phyloP scores from a whole-genome alignment of 1,139 yeast genomes.

The Schwanniomyces etchellsii region DNA sequence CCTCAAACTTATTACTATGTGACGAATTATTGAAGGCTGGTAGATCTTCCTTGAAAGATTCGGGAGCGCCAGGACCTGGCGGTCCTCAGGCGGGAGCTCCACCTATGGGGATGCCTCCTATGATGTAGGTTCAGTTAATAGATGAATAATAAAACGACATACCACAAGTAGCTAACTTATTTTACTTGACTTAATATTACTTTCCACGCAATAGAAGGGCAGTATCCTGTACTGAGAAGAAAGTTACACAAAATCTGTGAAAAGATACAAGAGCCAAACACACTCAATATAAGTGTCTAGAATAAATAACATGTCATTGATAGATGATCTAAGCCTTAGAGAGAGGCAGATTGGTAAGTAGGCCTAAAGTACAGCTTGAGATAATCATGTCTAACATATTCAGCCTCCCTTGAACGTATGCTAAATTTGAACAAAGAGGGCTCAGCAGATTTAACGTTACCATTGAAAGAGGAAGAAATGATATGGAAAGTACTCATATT shows the following conservation, averaged over 20 bases:
- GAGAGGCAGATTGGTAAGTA: conserved; percentile 27
- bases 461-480: conserved; percentile 55
- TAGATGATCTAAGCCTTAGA: conserved; percentile 20
- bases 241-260: conserved; percentile 1
- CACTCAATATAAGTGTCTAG: conserved; percentile 3
- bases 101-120: conserved; percentile 15
- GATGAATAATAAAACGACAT: neutral
- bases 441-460: conserved; percentile 45
- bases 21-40: conserved; percentile 98
- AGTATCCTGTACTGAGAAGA: neutral
- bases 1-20: conserved; percentile 85
- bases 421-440: conserved; percentile 68
- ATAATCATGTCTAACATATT: neutral
- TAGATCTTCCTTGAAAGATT: conserved; percentile 76
- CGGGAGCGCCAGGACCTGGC: conserved; percentile 17
- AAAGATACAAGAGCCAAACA: conserved; percentile 2
- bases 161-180: neutral
- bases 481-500: conserved; percentile 92
- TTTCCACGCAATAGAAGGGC: no score
- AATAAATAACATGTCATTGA: conserved; percentile 11
- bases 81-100: conserved; percentile 11
- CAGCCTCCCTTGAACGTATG: conserved; percentile 65
- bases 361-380: neutral
- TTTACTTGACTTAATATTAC: no score
- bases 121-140: conserved; percentile 8